Percentiles rank a stretch among this genome's conserved stretches.
These are phyloP conservation scores for Sclerotinia subarctica DNA, from an alignment of 2,329 filamentous ascomycete species.

Conservation along the genomic window DNA sequence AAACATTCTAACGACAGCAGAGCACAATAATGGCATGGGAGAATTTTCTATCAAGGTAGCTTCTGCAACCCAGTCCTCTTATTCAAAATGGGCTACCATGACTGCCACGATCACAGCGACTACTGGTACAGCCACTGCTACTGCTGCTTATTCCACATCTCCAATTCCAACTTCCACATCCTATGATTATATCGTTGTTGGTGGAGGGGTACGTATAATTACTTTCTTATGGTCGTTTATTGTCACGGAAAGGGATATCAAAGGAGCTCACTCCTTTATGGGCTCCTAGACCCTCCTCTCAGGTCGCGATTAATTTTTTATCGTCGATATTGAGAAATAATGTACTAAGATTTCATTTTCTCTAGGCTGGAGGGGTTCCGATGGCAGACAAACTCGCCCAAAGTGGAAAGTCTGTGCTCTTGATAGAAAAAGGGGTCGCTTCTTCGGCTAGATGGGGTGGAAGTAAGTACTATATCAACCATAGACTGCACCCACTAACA, in stretches of 20 bases:
- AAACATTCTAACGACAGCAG: constrained; percentile 27
- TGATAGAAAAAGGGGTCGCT: constrained; percentile 58
- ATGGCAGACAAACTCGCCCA: constrained; percentile 59
- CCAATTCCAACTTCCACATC: constrained; percentile 46
- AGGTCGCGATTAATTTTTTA: neutral
- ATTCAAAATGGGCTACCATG: constrained; percentile 37
- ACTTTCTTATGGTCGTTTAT: neutral
- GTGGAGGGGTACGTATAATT: constrained; percentile 42
- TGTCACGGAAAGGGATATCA: neutral
- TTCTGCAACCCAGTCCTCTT: constrained; percentile 43
- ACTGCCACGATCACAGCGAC: constrained; percentile 36
- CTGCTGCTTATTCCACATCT: constrained; percentile 47
- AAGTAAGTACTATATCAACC: constrained; percentile 32
- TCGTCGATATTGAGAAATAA: neutral
- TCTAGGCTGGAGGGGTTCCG: constrained; percentile 47
- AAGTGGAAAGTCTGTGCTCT: constrained; percentile 60
- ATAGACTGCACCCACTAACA: constrained; percentile 17
- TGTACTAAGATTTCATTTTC: neutral
- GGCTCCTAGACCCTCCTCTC: neutral
- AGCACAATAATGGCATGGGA: constrained; percentile 55
- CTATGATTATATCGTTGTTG: constrained; percentile 55
- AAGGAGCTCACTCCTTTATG: neutral
- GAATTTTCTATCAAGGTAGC: constrained; percentile 48
- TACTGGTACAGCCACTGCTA: constrained; percentile 41
- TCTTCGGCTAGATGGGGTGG: constrained; percentile 65